phyloP scores from a whole-genome alignment of 306 rosid species.

The Medicago arabica region DNA sequence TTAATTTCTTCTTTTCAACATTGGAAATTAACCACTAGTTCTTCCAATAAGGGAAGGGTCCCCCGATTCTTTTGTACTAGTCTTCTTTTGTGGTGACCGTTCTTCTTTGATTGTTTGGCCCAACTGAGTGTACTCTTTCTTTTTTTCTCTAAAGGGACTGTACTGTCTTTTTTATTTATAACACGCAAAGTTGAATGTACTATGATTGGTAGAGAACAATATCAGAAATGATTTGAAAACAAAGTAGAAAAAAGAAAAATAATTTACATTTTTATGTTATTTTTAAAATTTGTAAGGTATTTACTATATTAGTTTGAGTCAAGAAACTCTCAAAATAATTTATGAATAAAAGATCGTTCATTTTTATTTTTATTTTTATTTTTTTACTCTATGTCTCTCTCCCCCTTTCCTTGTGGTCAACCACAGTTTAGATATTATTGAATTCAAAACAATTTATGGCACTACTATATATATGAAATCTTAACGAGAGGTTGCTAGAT shows the following conservation, averaged over 20 bases:
- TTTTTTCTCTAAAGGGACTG: not conserved
- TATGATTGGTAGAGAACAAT: too few species aligned
- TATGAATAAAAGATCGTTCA: too few species aligned
- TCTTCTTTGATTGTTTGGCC: not conserved
- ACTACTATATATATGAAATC: constrained; percentile 23
- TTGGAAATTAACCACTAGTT: constrained; percentile 10
- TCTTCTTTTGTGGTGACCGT: constrained; percentile 10
- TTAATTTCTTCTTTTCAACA: constrained; percentile 16
- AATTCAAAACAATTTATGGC: constrained; percentile 32
- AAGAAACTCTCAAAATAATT: too few species aligned
- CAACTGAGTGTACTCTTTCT: not conserved
- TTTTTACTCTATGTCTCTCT: not conserved
- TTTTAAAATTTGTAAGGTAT: not conserved
- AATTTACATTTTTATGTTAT: not conserved
- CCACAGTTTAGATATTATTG: constrained; percentile 36
- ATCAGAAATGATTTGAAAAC: not conserved
- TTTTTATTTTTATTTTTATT: too few species aligned
- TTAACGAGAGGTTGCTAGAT: constrained; percentile 35
- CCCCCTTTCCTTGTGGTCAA: constrained; percentile 35
- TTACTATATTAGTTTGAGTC: not conserved
- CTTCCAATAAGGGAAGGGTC: constrained; percentile 29
- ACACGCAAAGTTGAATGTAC: too few species aligned
- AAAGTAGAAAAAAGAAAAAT: not conserved
- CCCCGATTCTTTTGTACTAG: constrained; percentile 12
- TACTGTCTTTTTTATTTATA: not conserved